These are phyloP conservation scores for Sordariomycetes sp. DNA, from an alignment of 2,329 filamentous ascomycete species.

Conservation along the genomic window DNA sequence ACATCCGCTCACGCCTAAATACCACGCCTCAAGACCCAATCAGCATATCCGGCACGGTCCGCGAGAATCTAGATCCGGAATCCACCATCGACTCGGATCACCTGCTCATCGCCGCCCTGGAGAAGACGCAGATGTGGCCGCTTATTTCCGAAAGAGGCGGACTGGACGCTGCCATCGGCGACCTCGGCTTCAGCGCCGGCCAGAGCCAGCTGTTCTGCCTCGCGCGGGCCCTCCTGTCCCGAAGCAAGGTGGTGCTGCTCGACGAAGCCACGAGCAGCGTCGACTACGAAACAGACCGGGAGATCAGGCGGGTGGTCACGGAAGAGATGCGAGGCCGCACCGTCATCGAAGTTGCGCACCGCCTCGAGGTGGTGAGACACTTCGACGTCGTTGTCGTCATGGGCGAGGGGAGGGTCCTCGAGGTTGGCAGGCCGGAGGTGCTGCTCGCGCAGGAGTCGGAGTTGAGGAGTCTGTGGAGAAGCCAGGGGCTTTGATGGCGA, in stretches of 20 bases:
- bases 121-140: constrained; percentile 14
- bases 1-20: constrained; percentile 33
- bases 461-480: constrained; percentile 13
- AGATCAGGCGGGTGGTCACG: constrained; percentile 12
- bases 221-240: constrained; percentile 42
- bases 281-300: constrained; percentile 16
- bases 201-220: constrained; percentile 50
- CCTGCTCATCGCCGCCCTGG: constrained; percentile 17
- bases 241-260: constrained; percentile 5
- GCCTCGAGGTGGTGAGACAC: constrained; percentile 14
- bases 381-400: constrained; percentile 19
- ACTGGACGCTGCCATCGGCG: constrained; percentile 22
- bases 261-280: constrained; percentile 21
- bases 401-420: constrained; percentile 14
- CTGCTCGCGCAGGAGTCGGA: constrained; percentile 11
- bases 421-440: constrained; percentile 14
- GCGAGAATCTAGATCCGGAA: constrained; percentile 27
- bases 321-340: constrained; percentile 14
- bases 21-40: constrained; percentile 41
- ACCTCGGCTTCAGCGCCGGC: constrained; percentile 39
- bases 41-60: constrained; percentile 31
- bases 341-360: constrained; percentile 18
- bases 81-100: constrained; percentile 14
- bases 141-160: constrained; percentile 15
- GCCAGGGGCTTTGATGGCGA: constrained; percentile 5